Evolutionary conservation across 179 eudicot species (phyloP), one percentile per base, ranked within the genome.

Genomic region (Corrigiola litoralis): DNA sequence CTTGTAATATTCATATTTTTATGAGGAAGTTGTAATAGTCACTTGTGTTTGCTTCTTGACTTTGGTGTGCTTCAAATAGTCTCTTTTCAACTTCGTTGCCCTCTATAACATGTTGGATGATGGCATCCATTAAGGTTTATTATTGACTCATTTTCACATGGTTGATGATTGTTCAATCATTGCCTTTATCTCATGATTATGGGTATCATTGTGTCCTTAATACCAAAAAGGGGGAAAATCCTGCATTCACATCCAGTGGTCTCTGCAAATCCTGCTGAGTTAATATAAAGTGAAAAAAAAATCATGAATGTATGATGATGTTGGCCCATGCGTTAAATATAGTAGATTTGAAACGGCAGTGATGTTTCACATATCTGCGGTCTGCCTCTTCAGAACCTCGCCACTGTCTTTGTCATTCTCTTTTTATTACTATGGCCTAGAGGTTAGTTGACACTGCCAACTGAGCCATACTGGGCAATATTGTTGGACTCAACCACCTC

Each of bases 361-460:
- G 38, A 65, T 65, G 68, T 52, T 51, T 51, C 49, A 51, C 41
- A 42, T 55, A 33, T n/a, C 2, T 38, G 44, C 6, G 41, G 20
- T 4, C 13, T 31, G 27, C 8, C 23, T 5, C 12, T 6, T 31
- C 14, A 25, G 20, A 45, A 10, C 20, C 7, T 37, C 9, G 4
- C 2, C 16, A 55, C 17, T 55, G 56, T 56, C 56, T 45, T 40
- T n/a, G 17, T 63, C 38, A 37, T 2, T 12, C 25, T 37, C 17
- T 56, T 24, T 13, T 71, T n/a, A 63, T 37, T 25, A n/a, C n/a
- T n/a, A n/a, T n/a, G n/a, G n/a, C n/a, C n/a, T n/a, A 27, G 61
- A 38, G 58, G 75, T 70, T 57, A 21, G 75, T 71, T 72, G 61
- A 41, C 10, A 24, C 4, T 29, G 51, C 52, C 75, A 64, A 58